Base-by-base conservation (phyloP, 225 moss, liverwort and hornwort genomes). In the Lunularia cruciata region DNA sequence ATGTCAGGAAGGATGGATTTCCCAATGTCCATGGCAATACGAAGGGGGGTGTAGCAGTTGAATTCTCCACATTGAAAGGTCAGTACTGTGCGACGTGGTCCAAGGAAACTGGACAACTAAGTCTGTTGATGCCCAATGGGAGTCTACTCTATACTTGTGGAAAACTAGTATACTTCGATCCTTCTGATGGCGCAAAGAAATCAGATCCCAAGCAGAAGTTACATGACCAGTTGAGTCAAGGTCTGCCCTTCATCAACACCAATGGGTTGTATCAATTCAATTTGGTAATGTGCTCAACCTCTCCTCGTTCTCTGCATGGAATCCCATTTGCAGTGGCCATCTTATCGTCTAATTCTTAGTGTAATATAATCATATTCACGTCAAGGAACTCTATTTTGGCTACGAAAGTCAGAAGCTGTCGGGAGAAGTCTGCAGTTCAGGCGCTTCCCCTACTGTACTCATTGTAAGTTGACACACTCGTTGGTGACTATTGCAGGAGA, bases 11-110 rank as follows among this genome's bases (percentile, higher is more conserved):
- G 72, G 92, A 90, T 70, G 96, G 92, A 31, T 75, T 87, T 34
- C 85, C 92, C 27, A 84, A 88, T 77, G 89, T 98, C 0, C 96
- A 98, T 16, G 96, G 96, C 8, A 92, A 89, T 79, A 87, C 90
- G 57, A 62, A 67, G 13, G 70, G 68, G 31, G 81, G 96, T 38
- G 81, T 98, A 9, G 93, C 89, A 38, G 84, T 92, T 56, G 90
- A 98, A 65, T 89, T 98, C 68, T 73, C 76, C 15, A 98, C 90
- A 22, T 1, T 58, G 2, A 92, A 92, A 68, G 96, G 92, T 32
- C 75, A 81, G 16, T 98, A 98, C 32, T 89, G 68, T 67, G 87
- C 83, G 23, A 86, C 92, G 38, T 98, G 96, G 92, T 87, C 96
- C 1, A 83, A 78, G 53, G 77, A 82, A 30, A 77, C 65, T 57